Percentiles rank a stretch among this genome's conserved stretches.
phyloP scores from a whole-genome alignment of 2,329 filamentous ascomycete species.

The Ascochyta viciae-villosae region DNA sequence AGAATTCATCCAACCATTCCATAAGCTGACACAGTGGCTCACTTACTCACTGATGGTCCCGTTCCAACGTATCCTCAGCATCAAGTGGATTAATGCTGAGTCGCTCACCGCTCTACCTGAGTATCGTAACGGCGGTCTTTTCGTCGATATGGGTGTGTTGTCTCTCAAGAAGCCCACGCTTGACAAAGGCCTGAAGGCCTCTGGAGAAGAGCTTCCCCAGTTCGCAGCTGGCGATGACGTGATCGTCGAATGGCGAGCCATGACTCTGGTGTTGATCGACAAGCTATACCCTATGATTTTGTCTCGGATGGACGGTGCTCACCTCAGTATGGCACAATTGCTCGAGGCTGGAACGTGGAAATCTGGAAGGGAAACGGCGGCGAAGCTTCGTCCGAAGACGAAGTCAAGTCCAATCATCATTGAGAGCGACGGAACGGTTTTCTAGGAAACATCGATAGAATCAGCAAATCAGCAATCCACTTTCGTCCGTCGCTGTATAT shows the following conservation, averaged over 20 bases:
- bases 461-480: no score
- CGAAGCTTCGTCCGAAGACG: conserved; percentile 30
- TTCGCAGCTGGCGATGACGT: conserved; percentile 76
- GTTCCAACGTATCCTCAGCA: conserved; percentile 80
- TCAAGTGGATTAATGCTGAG: conserved; percentile 83
- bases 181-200: conserved; percentile 72
- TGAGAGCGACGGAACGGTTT: conserved; percentile 40
- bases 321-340: conserved; percentile 80
- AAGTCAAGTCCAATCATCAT: conserved; percentile 42
- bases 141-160: conserved; percentile 84
- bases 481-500: no score
- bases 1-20: conserved; percentile 87
- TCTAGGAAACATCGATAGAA: conserved; percentile 10
- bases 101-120: conserved; percentile 88
- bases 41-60: conserved; percentile 93
- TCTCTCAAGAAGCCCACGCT: conserved; percentile 72
- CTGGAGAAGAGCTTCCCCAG: conserved; percentile 71
- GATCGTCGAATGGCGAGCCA: conserved; percentile 77
- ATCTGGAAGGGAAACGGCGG: conserved; percentile 46
- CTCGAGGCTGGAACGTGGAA: conserved; percentile 97
- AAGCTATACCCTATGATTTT: conserved; percentile 72
- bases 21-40: conserved; percentile 91
- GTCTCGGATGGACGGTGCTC: conserved; percentile 70
- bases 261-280: conserved; percentile 76
- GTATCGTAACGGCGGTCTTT: conserved; percentile 88